Evolutionary conservation across 1,284 basidiomycete species (phyloP).

Genomic region (Exobasidium cylindrosporum): DNA sequence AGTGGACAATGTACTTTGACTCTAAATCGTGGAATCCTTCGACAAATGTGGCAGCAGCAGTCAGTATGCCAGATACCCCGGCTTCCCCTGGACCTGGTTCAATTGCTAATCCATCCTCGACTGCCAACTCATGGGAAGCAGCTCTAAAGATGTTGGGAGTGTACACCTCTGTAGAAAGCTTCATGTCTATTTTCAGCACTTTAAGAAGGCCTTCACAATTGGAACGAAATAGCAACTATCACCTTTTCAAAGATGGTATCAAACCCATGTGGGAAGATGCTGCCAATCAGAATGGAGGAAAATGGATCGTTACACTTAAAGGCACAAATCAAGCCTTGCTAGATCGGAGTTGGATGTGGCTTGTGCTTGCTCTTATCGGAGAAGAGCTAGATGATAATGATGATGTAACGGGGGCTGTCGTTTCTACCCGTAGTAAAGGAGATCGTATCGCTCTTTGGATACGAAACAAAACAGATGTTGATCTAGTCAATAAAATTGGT

Average conservation of each 20-base stretch:
- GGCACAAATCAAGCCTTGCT: conserved; percentile 69
- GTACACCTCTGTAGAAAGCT: conserved; percentile 66
- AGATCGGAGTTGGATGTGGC: conserved; percentile 84
- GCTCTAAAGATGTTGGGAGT: conserved; percentile 40
- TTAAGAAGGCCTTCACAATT: conserved; percentile 82
- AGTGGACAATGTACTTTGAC: conserved; percentile 87
- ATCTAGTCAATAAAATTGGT: conserved; percentile 76
- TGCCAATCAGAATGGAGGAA: conserved; percentile 83
- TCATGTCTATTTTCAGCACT: conserved; percentile 93
- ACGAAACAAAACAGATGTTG: conserved; percentile 74
- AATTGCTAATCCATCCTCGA: conserved; percentile 65
- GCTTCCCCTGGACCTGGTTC: conserved; percentile 49
- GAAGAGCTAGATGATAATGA: conserved; percentile 83
- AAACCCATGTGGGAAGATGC: conserved; percentile 96
- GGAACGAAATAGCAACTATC: conserved; percentile 84
- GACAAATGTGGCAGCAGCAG: conserved; percentile 22
- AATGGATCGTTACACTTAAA: conserved; percentile 91
- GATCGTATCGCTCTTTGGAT: conserved; percentile 89
- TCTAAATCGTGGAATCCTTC: conserved; percentile 60
- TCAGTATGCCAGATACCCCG: conserved; percentile 6
- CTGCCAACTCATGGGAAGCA: conserved; percentile 65
- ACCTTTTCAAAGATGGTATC: conserved; percentile 81
- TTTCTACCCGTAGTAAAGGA: conserved; percentile 78
- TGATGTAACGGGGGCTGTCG: conserved; percentile 76
- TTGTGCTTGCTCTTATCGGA: conserved; percentile 85